Evolutionary conservation across 306 rosid species (phyloP), one percentile per base, ranked within the genome.

Genomic region (Carpinus fangiana): DNA sequence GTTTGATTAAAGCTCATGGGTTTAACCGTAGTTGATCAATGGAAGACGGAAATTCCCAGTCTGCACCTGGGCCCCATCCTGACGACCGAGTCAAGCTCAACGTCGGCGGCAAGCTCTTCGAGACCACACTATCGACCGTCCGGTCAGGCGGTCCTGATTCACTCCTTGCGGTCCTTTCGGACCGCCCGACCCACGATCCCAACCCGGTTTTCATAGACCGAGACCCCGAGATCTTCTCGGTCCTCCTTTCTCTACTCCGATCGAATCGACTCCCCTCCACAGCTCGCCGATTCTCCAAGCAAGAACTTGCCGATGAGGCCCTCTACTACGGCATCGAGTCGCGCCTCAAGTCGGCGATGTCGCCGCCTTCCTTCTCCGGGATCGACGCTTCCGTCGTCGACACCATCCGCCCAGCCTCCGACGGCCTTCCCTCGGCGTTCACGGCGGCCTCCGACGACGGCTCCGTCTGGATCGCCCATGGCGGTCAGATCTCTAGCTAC

Each of bases 101-200:
- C 93, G 97, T 94, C 5, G 98, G 98, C 28, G 97, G 97, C 0
- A 87, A 89, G 85, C 89, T 86, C 80, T 92, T 94, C 85, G 95
- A 92, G 79, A 89, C 98, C 3, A 94, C 97, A 1, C 68, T 87
- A 8, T 78, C 97, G 0, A 90, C 97, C 8, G 73, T 89, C 80
- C 98, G 83, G 7, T 83, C 93, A 14, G 97, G 93, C 51, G 95
- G 93, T 48, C 82, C 89, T 10, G 95, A 94, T 8, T 92, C 97
- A 0, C 94, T 94, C 45, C 81, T 94, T n/a, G 82, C 75, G 45
- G 90, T 90, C 10, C 89, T 94, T 43, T 89, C 98, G 3, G 74
- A 70, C 86, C 94, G 97, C 13, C 55, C 46, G 1, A n/a, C 82
- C n/a, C 0, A 64, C 72, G 93, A 90, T 72, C 78, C 81, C 5